phyloP scores from a whole-genome alignment of 2,329 filamentous ascomycete genomes.

The Intubia oerlemansii region DNA sequence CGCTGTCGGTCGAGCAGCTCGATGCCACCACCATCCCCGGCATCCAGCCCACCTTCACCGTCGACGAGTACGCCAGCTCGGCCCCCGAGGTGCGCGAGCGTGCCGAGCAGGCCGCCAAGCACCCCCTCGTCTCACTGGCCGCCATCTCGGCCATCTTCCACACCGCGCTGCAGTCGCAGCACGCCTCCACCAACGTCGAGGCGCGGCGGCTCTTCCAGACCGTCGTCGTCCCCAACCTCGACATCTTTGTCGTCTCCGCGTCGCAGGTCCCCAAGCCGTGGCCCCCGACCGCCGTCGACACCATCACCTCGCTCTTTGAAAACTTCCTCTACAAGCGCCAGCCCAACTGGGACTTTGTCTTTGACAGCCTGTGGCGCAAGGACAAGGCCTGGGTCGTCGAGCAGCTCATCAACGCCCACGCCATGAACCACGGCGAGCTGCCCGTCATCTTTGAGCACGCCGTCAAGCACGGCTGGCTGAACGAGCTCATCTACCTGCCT shows the following conservation, averaged over 20 bases:
- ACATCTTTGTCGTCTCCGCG: conserved; percentile 59
- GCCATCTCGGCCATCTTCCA: conserved; percentile 53
- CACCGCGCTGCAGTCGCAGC: conserved; percentile 37
- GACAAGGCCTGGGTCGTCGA: conserved; percentile 72
- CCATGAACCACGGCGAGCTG: conserved; percentile 44
- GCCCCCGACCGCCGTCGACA: conserved; percentile 53
- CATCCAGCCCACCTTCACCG: conserved; percentile 55
- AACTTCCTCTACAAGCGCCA: conserved; percentile 66
- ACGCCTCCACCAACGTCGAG: conserved; percentile 39
- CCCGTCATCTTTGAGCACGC: conserved; percentile 59
- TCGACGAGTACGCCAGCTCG: conserved; percentile 31
- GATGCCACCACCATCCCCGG: conserved; percentile 73
- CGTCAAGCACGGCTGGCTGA: conserved; percentile 62
- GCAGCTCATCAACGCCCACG: conserved; percentile 59
- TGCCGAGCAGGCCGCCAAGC: conserved; percentile 45
- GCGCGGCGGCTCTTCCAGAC: conserved; percentile 45
- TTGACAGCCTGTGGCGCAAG: conserved; percentile 81
- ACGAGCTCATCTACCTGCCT: conserved; percentile 54
- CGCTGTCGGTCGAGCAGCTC: conserved; percentile 50
- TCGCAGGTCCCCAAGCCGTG: conserved; percentile 61
- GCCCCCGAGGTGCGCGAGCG: conserved; percentile 26
- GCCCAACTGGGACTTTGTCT: conserved; percentile 64
- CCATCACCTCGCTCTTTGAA: conserved; percentile 56
- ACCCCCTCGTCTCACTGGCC: conserved; percentile 73
- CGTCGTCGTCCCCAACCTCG: conserved; percentile 50